Evolutionary conservation across 345 rosid species (phyloP).

Genomic region (Citrus cavaleriei): DNA sequence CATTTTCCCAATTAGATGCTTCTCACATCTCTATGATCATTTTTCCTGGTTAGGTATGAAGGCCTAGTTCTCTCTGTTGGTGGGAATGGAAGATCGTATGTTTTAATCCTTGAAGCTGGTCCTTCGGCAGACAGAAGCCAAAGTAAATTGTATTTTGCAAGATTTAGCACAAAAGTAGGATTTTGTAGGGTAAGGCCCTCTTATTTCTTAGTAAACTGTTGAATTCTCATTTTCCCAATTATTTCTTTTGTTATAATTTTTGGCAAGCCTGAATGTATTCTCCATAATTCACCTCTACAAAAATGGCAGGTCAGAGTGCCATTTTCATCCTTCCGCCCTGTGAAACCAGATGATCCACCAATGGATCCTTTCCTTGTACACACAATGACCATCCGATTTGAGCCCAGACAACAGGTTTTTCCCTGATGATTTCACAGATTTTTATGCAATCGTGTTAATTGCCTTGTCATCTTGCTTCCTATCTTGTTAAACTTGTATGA

Average conservation of each 20-base stretch:
- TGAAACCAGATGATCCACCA: slow-evolving; percentile 92
- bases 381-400: slow-evolving; percentile 90
- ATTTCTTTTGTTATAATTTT: background rate
- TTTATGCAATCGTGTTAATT: background rate
- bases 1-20: background rate
- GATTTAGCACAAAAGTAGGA: slow-evolving; percentile 85
- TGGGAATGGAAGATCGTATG: slow-evolving; percentile 94
- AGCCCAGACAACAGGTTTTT: slow-evolving; percentile 90
- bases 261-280: slow-evolving; percentile 4
- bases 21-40: background rate
- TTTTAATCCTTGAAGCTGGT: slow-evolving; percentile 93
- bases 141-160: slow-evolving; percentile 87
- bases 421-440: background rate
- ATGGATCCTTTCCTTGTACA: slow-evolving; percentile 93
- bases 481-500: background rate
- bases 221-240: background rate
- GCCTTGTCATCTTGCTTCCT: background rate
- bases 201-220: background rate
- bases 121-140: slow-evolving; percentile 81
- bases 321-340: slow-evolving; percentile 91
- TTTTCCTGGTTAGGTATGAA: slow-evolving; percentile 58
- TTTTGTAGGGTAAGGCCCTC: slow-evolving; percentile 72
- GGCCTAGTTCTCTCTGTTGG: slow-evolving; percentile 93
- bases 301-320: slow-evolving; percentile 85
- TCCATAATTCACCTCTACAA: slow-evolving; percentile 4